Conservation (phyloP, 495 filamentous ascomycete species). For the Symbiotaphrina buchneri region DNA sequence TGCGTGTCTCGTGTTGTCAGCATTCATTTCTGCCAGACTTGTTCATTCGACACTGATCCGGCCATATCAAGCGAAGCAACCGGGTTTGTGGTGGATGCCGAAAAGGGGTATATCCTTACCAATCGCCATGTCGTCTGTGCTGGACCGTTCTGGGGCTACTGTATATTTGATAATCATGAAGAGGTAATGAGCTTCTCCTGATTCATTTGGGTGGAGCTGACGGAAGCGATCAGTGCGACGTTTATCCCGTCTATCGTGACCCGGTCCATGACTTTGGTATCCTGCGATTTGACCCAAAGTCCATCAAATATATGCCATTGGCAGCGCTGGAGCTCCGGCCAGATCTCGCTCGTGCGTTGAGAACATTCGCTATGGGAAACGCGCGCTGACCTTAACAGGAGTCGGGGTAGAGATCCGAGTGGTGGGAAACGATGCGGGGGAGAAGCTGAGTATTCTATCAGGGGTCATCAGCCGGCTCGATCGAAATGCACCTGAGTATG, state of each 20-base stretch:
- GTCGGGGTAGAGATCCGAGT: slow-evolving; percentile 90
- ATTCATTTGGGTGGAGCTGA: slow-evolving; percentile 1
- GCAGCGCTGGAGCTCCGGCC: slow-evolving; percentile 59
- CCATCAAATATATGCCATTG: slow-evolving; percentile 90
- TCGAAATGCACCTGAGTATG: slow-evolving; percentile 92
- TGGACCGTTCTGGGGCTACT: slow-evolving; percentile 93
- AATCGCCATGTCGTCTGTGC: slow-evolving; percentile 91
- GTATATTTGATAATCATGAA: slow-evolving; percentile 95
- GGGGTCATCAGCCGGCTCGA: slow-evolving; percentile 93
- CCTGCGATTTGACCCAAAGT: slow-evolving; percentile 81
- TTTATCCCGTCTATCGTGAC: slow-evolving; percentile 93
- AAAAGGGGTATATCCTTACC: slow-evolving; percentile 75
- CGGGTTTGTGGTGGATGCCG: slow-evolving; percentile 92
- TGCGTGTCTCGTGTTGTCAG: slow-evolving; percentile 88
- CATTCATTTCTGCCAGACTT: slow-evolving; percentile 97
- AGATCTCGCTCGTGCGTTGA: slow-evolving; percentile 37
- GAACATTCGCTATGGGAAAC: slow-evolving; percentile 17
- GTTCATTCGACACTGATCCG: slow-evolving; percentile 89
- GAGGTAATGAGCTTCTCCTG: slow-evolving; percentile 25
- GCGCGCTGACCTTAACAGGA: slow-evolving; percentile 8
- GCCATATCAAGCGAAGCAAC: slow-evolving; percentile 90
- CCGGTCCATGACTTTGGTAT: slow-evolving; percentile 98
- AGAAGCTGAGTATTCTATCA: slow-evolving; percentile 95
- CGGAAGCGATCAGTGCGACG: slow-evolving; percentile 43
- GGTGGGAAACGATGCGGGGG: slow-evolving; percentile 94